A percentile compares a stretch with the other conserved stretches of the same genome.
These are phyloP conservation scores for Podaxis sp. DNA, from an alignment of 768 basidiomycete species.

Conservation along the genomic window DNA sequence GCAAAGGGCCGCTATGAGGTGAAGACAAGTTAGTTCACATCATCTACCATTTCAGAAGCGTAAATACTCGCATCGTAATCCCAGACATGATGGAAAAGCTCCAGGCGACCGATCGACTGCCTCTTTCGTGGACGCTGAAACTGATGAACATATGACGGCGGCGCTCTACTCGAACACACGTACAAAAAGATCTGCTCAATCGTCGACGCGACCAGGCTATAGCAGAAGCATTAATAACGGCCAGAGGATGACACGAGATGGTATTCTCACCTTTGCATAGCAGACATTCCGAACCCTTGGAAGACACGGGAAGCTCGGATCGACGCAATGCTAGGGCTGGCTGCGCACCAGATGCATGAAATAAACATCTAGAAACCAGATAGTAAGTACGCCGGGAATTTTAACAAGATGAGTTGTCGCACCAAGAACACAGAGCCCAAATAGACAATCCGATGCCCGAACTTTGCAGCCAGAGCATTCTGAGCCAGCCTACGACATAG, in stretches of 20 bases:
- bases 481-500: constrained; percentile 32
- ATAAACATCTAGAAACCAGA: constrained; percentile 37
- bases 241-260: not conserved
- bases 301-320: constrained; percentile 43
- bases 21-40: not conserved
- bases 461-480: constrained; percentile 41
- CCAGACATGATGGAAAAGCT: constrained; percentile 44
- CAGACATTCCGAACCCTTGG: constrained; percentile 47
- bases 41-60: not conserved
- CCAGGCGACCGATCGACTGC: constrained; percentile 43
- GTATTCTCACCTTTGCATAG: constrained; percentile 35
- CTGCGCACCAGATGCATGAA: constrained; percentile 44
- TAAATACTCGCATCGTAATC: constrained; percentile 35
- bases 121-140: constrained; percentile 41
- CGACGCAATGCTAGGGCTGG: constrained; percentile 39
- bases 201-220: constrained; percentile 40
- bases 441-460: constrained; percentile 46
- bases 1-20: constrained; percentile 34
- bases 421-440: constrained; percentile 39
- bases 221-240: not conserved
- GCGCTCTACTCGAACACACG: constrained; percentile 1
- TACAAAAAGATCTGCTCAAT: constrained; percentile 45
- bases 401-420: constrained; percentile 1
- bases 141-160: not conserved
- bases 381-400: not conserved